Base-by-base conservation (phyloP, 2,329 filamentous ascomycete genomes). In the Parasarocladium wereldwijsianum region DNA sequence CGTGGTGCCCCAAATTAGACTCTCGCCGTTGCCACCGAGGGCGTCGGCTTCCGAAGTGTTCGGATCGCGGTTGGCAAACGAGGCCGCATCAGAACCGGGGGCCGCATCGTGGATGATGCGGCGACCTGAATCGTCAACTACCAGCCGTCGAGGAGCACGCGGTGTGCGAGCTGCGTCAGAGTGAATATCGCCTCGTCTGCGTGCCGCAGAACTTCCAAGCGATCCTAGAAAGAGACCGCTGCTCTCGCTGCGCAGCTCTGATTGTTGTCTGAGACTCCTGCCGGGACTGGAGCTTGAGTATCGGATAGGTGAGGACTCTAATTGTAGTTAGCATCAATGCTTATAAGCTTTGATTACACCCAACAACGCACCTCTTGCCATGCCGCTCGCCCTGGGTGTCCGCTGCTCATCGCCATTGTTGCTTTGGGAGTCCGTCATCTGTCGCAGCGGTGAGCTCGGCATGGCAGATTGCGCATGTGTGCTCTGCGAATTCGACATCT, bases 1-100 rank as follows among this genome's bases (percentile, higher is more conserved):
- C 22, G 93, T 96, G 24, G 90, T 98, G 51, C 90, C 90, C 90
- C 90, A 98, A 39, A 98, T 87, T 34, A 92, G 72, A 41, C 79
- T 75, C 33, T 78, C 77, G 22, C 81, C 82, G 34, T 72, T 24
- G 2, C 86, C 90, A 22, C 85, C 87, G 23, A 94, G 70, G 1
- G 67, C 71, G 46, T 94, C 81, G 1, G 90, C 90, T 51, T 98
- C 90, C 3, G 87, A 94, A 6, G 86, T 94, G 38, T 78, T 79
- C 1, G 84, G 84, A 40, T 93, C 66, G 40, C 67, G 54, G 46
- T 72, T 73, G 20, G 62, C 60, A 41, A 73, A 76, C 1, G 71
- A 70, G 14, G 66, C 60, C 1, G 68, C 66, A 40, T 76, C 72
- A 0, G 70, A 76, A 34, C 62, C 59, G 16, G 49, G 40, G 4